Evolutionary conservation across 352 stramenopile species (phyloP), one percentile per base, ranked within the genome.

Genomic region (Thraustochytrium sp.): DNA sequence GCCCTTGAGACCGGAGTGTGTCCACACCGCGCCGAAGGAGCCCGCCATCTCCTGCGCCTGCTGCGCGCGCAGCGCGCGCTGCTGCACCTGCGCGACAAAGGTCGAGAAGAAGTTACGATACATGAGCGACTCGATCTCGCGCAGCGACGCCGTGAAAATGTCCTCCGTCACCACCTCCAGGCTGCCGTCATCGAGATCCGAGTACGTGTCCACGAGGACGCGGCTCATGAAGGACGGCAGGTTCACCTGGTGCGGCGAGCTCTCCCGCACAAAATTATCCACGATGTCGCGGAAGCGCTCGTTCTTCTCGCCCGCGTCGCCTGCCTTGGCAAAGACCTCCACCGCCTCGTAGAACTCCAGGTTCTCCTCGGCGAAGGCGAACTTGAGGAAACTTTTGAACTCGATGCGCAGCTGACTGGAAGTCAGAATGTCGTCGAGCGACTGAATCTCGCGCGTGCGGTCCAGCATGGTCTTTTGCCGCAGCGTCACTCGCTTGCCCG

Each of bases 361-460:
- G 31, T 80, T 80, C 42, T 80, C 68, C n/a, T 46, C 53, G 11
- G 68, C 68, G 38, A 80, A 80, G 31, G 68, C 68, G 26, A 72
- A 80, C 44, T 72, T 61, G n/a, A 80, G 68, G 34, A 55, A 80
- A 3, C 44, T n/a, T 1, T 51, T 46, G 31, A 80, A 53, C 34
- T 80, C 44, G 4, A 11, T n/a, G 31, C 68, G 68, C 11, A 55
- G 31, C 21, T 80, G 13, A 18, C 23, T 11, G 3, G 68, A 80
- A 4, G 23, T 44, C 8, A 80, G 48, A 26, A 80, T 80, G 53
- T 61, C 46, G 23, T 38, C 68, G 9, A 80, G 51, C 2, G 68
- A 72, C 0, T 13, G 31, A 75, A 80, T 46, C 42, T 80, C 68
- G 4, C n/a, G 46, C 44, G 31, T 80, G 21, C 31, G 31, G 36